These are phyloP conservation scores for Parsonsia alboflavescens DNA, from an alignment of 257 asterid species.

Conservation along the genomic window DNA sequence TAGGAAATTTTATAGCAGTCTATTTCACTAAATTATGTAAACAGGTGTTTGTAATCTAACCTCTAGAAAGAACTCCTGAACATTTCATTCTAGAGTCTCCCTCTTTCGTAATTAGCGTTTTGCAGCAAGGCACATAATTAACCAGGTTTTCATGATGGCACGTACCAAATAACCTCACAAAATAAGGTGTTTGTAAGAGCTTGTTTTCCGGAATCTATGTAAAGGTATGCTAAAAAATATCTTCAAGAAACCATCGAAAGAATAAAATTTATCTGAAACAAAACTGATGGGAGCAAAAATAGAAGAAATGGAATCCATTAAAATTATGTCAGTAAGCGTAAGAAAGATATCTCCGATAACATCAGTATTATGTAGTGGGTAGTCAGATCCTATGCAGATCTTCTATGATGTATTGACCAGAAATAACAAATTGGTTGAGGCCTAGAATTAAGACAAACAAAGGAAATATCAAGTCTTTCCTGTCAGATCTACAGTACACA, in stretches of 20 bases:
- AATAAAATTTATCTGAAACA: too few species aligned
- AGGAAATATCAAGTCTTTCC: neutral
- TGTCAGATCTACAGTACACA: neutral
- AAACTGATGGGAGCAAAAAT: neutral
- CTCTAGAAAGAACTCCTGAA: neutral
- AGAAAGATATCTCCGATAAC: neutral
- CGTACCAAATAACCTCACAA: neutral
- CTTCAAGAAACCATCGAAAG: neutral
- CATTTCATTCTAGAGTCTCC: neutral
- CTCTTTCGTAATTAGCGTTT: neutral
- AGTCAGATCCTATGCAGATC: neutral
- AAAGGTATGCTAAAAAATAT: too few species aligned
- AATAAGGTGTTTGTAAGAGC: neutral
- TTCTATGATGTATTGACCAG: neutral
- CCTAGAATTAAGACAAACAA: neutral
- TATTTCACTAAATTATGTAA: neutral
- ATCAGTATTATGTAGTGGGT: neutral
- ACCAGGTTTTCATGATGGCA: neutral
- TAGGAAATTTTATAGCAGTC: too few species aligned
- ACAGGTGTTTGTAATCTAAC: neutral
- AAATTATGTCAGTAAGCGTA: neutral
- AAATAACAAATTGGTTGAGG: neutral
- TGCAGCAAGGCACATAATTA: neutral
- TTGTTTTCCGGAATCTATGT: neutral
- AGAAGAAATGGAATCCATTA: neutral